Base-by-base conservation (phyloP, 495 filamentous ascomycete genomes). In the Tuber magnatum region DNA sequence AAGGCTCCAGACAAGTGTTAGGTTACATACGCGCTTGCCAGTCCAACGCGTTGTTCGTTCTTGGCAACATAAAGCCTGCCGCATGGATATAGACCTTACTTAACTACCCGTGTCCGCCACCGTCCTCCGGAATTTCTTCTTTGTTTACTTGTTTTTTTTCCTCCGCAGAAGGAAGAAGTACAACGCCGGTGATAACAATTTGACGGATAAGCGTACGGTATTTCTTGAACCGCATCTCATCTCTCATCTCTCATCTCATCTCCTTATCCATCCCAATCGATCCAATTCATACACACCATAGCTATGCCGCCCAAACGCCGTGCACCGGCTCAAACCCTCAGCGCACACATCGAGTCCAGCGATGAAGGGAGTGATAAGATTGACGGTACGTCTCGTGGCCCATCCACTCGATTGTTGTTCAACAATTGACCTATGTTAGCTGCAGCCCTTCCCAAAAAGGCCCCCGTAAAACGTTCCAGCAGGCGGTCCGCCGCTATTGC, bases 261-360 rank as follows among this genome's bases (percentile, higher is more conserved):
- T 35, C n/a, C 48, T 2, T n/a, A 28, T 56, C 24, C 24, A 56
- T 12, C 48, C 22, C 28, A 32, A 35, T 35, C 56, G 9, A 35
- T 32, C 28, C 56, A 35, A 65, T 65, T 35, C 56, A 28, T 32
- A 65, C 28, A 10, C 6, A 65, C 56, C 56, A 20, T 14, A 79
- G 51, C 51, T 28, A 79, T 79, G 77, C 72, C 77, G n/a, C 76
- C 77, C 10, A 79, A 65, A 68, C 78, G 72, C 76, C 78, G 70
- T 40, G 32, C 61, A 22, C 44, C 39, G 14, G 74, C 41, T 46
- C 77, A 75, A 68, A 75, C 72, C 12, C 44, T 75, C 24, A 78
- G 72, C 48, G 72, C 61, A 40, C 72, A 75, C 28, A 75, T 71
- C 68, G 56, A 65, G 10, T 65, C 56, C 6, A 65, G 28, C 14